Evolutionary conservation across 2,329 filamentous ascomycete species (phyloP), one percentile per base, ranked within the genome.

Genomic region (Penicillium aurantiogriseum): DNA sequence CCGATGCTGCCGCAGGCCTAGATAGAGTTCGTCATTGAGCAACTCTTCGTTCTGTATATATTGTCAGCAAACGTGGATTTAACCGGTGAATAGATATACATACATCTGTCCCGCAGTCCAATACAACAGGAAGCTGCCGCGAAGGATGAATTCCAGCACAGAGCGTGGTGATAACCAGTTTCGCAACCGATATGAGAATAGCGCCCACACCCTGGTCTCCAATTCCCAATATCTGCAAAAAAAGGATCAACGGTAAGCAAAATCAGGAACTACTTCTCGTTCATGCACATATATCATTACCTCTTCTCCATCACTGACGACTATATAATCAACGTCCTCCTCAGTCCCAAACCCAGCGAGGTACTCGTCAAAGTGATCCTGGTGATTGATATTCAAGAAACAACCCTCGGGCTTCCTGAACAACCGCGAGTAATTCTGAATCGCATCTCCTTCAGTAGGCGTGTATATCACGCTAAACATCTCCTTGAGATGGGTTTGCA

Each of bases 391-490:
- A 65, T 89, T 91, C 50, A 95, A 74, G 63, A 91, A 95, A 65
- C 90, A 91, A 0, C 92, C 92, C 63, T 93, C 88, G 0, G 91
- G 90, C 19, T 84, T 80, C 11, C 92, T 79, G 68, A 96, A 96
- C 0, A 94, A 72, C 0, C 87, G 78, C 0, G 90, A 94, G 69
- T 90, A 96, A 62, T 92, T 89, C 63, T 90, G 85, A 50, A 96
- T 96, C 0, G 92, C 92, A 40, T 95, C 90, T 9, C 90, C 91
- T 75, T 96, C 91, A 0, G 92, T 96, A 0, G 92, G 92, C 0
- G 92, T 96, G 69, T 96, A 96, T 29, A 96, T 90, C n/a, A 96
- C 79, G 40, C 88, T 86, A 69, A 95, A 92, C 89, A 96, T 94
- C 69, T 96, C 91, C 62, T 89, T 87, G 21, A 96, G 76, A 66